phyloP scores from a whole-genome alignment of 192 early-diverging fungal species.

The Thamnidium elegans region DNA sequence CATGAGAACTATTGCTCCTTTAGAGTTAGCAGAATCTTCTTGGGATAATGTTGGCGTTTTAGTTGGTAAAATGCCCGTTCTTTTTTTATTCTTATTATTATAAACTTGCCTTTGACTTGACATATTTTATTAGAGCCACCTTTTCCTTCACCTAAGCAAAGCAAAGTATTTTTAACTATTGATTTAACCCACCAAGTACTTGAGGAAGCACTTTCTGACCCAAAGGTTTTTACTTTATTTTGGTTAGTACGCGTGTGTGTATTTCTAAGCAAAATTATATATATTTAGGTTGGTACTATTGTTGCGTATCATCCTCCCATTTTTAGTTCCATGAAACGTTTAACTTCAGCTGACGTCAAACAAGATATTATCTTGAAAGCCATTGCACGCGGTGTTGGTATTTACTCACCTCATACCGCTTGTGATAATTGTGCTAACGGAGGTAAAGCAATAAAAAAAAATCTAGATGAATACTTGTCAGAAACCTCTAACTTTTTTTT shows the following conservation, averaged over 20 bases:
- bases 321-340: slow-evolving; percentile 78
- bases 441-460: slow-evolving; percentile 33
- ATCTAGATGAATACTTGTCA: not conserved
- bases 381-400: slow-evolving; percentile 79
- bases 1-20: slow-evolving; percentile 84
- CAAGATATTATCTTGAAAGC: slow-evolving; percentile 79
- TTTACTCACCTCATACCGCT: slow-evolving; percentile 91
- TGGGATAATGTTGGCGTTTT: slow-evolving; percentile 97
- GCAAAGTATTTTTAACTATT: slow-evolving; percentile 85
- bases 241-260: not conserved
- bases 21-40: slow-evolving; percentile 70
- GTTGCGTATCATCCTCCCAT: slow-evolving; percentile 94
- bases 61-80: slow-evolving; percentile 59
- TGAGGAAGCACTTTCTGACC: slow-evolving; percentile 73
- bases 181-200: slow-evolving; percentile 80
- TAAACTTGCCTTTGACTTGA: not conserved
- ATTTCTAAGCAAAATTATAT: not conserved
- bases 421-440: slow-evolving; percentile 79
- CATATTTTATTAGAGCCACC: slow-evolving; percentile 71
- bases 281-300: slow-evolving; percentile 71
- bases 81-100: not conserved
- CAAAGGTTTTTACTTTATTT: slow-evolving; percentile 26
- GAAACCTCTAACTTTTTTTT: too few species aligned
- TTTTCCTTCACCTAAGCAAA: slow-evolving; percentile 65
- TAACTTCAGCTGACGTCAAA: slow-evolving; percentile 72